Evolutionary conservation across 2,329 filamentous ascomycete genomes (phyloP).

Genomic region (Dactylonectria macrodidyma): DNA sequence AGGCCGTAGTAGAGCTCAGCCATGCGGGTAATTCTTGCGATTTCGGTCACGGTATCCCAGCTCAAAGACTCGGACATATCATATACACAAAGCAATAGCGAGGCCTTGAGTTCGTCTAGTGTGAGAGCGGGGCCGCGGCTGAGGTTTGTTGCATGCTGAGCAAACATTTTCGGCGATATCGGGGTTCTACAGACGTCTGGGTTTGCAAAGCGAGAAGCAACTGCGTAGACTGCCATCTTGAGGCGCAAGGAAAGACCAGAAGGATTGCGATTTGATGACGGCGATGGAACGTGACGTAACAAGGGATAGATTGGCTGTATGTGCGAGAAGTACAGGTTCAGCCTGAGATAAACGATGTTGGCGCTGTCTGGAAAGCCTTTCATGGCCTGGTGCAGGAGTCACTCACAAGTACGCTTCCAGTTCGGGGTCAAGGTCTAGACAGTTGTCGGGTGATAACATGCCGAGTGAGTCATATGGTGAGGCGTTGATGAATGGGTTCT

Average conservation of each 20-base stretch:
- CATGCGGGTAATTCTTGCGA: background rate
- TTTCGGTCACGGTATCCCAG: background rate
- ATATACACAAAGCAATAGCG: background rate
- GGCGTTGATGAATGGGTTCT: background rate
- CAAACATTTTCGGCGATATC: background rate
- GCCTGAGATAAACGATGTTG: background rate
- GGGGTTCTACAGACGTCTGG: background rate
- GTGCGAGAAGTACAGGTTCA: background rate
- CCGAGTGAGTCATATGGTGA: background rate
- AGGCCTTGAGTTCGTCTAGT: background rate
- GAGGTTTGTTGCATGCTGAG: background rate
- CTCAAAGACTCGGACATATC: background rate
- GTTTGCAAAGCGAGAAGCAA: background rate
- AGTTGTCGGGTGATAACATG: background rate
- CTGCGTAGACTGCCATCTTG: background rate
- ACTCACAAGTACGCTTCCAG: background rate
- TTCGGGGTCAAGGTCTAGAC: background rate
- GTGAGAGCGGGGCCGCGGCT: background rate
- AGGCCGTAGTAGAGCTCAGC: background rate
- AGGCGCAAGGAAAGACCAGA: background rate
- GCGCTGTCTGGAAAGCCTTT: background rate
- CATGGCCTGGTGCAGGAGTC: too few relatives aligned
- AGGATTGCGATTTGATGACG: background rate
- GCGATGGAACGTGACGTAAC: background rate
- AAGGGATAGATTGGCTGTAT: background rate